Conservation (phyloP, 75 land plant species). For the Sequoiadendron giganteum region DNA sequence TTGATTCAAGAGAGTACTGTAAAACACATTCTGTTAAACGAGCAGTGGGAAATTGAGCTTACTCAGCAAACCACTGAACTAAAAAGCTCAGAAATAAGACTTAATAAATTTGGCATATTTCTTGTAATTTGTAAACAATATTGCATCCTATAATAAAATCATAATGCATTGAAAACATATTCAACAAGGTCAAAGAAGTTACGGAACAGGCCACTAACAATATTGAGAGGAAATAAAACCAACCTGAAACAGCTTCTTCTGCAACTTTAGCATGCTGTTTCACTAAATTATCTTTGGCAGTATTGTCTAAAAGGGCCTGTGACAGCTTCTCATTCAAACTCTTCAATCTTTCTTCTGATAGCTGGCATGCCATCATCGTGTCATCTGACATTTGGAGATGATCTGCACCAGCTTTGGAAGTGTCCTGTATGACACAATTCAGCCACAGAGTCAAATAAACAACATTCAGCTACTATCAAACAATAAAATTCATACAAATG, state of each 20-base stretch:
- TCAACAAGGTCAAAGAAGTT: background rate
- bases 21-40: background rate
- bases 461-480: background rate
- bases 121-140: background rate
- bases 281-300: slow-evolving; percentile 75
- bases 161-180: background rate
- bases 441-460: background rate
- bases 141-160: background rate
- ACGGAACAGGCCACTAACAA: background rate
- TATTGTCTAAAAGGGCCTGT: slow-evolving; percentile 55
- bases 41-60: background rate
- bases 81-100: background rate
- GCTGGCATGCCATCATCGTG: slow-evolving; percentile 22
- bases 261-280: slow-evolving; percentile 88
- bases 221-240: background rate
- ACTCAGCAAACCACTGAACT: background rate
- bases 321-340: slow-evolving; percentile 59
- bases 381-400: slow-evolving; percentile 50
- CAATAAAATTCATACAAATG: background rate
- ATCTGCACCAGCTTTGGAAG: slow-evolving; percentile 22
- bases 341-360: slow-evolving; percentile 37
- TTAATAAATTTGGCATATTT: background rate
- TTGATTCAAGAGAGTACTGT: background rate
- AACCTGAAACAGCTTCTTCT: slow-evolving; percentile 93
- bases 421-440: slow-evolving; percentile 15